A percentile compares a stretch with the other conserved stretches of the same genome.
phyloP scores from a whole-genome alignment of 169 alveolate genomes.

The Eimeria maxima region DNA sequence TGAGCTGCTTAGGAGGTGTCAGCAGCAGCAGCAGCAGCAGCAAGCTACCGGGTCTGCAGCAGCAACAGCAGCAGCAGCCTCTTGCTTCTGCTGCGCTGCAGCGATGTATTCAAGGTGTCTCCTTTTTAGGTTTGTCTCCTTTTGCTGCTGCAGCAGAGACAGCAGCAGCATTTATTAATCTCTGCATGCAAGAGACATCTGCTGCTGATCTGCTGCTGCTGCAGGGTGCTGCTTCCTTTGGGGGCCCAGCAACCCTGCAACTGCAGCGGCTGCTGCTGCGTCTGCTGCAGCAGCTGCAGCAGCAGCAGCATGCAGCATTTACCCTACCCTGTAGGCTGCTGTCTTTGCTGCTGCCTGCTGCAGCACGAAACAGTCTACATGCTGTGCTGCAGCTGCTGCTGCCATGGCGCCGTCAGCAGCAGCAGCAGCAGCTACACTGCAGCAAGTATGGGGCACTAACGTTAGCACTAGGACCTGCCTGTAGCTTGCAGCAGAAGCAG shows the following conservation, averaged over 20 bases:
- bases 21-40: no score
- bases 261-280: constrained; percentile 27
- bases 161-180: neutral
- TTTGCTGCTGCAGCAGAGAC: neutral
- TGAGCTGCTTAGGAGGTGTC: neutral
- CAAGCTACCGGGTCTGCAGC: neutral
- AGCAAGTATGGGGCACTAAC: neutral
- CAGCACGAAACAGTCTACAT: neutral
- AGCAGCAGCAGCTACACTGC: constrained; percentile 1
- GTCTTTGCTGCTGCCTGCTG: neutral
- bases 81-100: no score
- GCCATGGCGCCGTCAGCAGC: no score
- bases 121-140: neutral
- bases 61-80: constrained; percentile 42
- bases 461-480: neutral
- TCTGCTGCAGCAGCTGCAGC: constrained; percentile 13
- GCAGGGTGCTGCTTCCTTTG: neutral
- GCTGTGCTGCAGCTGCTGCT: neutral
- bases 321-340: neutral
- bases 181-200: neutral
- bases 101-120: neutral
- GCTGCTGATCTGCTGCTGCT: no score
- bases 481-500: constrained; percentile 20
- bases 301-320: no score
- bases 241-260: constrained; percentile 25